These are phyloP conservation scores for Aspergillus neoniger DNA, from an alignment of 2,329 filamentous ascomycete species.

Conservation along the genomic window DNA sequence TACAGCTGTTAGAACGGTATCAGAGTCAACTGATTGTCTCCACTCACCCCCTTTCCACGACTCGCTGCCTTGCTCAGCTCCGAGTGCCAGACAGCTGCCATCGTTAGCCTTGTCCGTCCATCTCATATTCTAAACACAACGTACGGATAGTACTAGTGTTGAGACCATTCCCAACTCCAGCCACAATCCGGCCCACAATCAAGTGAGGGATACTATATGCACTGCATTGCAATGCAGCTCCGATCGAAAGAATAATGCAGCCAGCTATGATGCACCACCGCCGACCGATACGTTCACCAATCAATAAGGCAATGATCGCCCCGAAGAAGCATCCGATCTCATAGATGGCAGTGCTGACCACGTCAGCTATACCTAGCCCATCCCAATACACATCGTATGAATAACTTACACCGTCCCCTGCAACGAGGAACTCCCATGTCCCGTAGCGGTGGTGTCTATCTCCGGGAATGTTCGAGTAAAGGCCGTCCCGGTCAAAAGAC, in stretches of 20 bases:
- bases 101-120: neutral
- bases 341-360: constrained; percentile 45
- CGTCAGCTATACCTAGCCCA: neutral
- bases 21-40: neutral
- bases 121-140: constrained; percentile 14
- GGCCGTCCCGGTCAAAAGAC: constrained; percentile 32
- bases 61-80: constrained; percentile 31
- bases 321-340: constrained; percentile 61
- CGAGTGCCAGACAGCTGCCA: constrained; percentile 33
- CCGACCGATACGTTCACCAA: constrained; percentile 53
- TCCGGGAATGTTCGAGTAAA: constrained; percentile 31
- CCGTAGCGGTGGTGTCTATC: constrained; percentile 35
- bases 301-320: constrained; percentile 43
- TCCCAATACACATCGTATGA: no score
- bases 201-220: constrained; percentile 33
- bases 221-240: constrained; percentile 31
- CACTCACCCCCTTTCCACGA: constrained; percentile 31
- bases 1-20: constrained; percentile 17
- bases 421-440: constrained; percentile 44
- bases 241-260: constrained; percentile 32
- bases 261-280: constrained; percentile 52
- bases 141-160: constrained; percentile 42
- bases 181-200: constrained; percentile 51
- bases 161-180: constrained; percentile 52
- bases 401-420: constrained; percentile 46